A percentile compares a stretch with the other conserved stretches of the same genome.
Conservation (phyloP, 2,329 filamentous ascomycete species). For the Paecilomyces dactylethromorphus region DNA sequence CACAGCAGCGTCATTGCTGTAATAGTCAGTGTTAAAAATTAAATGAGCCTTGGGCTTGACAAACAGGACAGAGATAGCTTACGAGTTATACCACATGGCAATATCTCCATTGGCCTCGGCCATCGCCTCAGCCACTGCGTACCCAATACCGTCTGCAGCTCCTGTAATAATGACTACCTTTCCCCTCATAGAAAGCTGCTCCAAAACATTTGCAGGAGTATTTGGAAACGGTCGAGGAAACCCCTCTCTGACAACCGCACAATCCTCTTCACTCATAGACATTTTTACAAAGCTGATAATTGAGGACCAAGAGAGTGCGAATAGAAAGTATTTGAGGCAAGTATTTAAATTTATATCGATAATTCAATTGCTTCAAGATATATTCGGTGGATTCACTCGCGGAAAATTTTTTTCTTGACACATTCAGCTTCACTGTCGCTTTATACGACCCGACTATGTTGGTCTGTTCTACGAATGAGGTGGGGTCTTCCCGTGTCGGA, state of each 20-base stretch:
- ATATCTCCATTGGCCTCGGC: neutral
- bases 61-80: neutral
- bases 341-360: too few species aligned
- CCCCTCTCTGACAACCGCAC: neutral
- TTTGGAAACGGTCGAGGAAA: neutral
- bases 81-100: neutral
- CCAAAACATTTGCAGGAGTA: neutral
- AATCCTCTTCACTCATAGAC: neutral
- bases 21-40: neutral
- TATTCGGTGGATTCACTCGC: too few species aligned
- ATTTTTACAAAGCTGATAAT: neutral
- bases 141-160: neutral
- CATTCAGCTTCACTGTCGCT: too few species aligned
- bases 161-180: neutral
- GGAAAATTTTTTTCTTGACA: too few species aligned
- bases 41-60: neutral
- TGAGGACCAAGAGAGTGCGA: too few species aligned
- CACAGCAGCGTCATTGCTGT: conserved; percentile 28
- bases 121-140: neutral
- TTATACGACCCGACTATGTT: too few species aligned
- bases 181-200: neutral
- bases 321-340: too few species aligned
- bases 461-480: too few species aligned
- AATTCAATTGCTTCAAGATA: too few species aligned
- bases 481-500: too few species aligned